Conservation (phyloP, 805 yeast species). For the Pachysolen tannophilus region DNA sequence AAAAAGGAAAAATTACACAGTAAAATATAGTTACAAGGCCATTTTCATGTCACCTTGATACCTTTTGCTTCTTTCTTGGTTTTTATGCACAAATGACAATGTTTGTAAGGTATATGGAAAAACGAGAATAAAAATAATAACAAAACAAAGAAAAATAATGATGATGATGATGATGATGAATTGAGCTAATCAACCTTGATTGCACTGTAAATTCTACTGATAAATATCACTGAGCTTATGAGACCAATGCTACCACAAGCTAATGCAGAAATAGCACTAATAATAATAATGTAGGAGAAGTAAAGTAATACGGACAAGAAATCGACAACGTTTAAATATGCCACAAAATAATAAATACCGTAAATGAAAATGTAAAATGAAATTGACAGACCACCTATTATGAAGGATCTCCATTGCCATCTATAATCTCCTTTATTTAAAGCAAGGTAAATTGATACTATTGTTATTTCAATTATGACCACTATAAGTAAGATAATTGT, state of each 20-base stretch:
- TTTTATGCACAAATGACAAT: no score
- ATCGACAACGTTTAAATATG: conserved; percentile 53
- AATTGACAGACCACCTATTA: conserved; percentile 58
- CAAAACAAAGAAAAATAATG: no score
- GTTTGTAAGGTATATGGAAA: no score
- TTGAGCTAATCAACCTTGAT: conserved; percentile 40
- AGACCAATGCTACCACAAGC: conserved; percentile 74
- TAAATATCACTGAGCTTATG: conserved; percentile 57
- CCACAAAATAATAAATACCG: conserved; percentile 57
- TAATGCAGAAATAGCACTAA: conserved; percentile 53
- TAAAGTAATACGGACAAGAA: conserved; percentile 61
- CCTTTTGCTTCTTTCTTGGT: no score
- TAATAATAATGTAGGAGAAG: conserved; percentile 62
- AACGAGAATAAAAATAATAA: no score
- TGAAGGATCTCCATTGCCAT: conserved; percentile 84
- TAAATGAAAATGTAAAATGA: conserved; percentile 65
- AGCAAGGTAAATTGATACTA: conserved; percentile 59
- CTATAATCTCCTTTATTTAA: conserved; percentile 39
- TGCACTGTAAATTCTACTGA: conserved; percentile 51
- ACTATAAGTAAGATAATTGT: conserved; percentile 52
- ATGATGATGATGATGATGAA: no score
- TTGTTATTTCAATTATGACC: conserved; percentile 63
- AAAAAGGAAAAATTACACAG: no score
- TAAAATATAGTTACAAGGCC: no score
- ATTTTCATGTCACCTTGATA: no score